phyloP scores from a whole-genome alignment of 208 protist species.

The Acanthamoeba royreba region DNA sequence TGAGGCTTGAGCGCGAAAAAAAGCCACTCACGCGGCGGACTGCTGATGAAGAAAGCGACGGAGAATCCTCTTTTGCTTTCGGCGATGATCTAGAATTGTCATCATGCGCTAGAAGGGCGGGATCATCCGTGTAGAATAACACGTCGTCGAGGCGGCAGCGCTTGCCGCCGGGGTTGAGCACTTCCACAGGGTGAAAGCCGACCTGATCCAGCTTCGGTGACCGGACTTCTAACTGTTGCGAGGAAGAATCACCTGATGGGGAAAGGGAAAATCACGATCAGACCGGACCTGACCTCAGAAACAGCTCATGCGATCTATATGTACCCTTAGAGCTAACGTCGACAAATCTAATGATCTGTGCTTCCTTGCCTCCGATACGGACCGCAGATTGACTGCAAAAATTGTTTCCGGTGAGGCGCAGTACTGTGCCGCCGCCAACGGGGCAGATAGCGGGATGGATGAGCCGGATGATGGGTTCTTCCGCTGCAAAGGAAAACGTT shows the following conservation, averaged over 20 bases:
- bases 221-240: background rate
- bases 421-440: background rate
- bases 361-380: background rate
- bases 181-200: background rate
- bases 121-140: constrained; percentile 32
- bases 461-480: background rate
- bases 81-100: background rate
- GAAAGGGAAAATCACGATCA: background rate
- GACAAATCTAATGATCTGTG: background rate
- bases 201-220: background rate
- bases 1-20: background rate
- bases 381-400: constrained; percentile 1
- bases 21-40: background rate
- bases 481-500: background rate
- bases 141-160: background rate
- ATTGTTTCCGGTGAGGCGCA: constrained; percentile 27
- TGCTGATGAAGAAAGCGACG: background rate
- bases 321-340: background rate
- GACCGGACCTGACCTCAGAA: too few species aligned
- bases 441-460: constrained; percentile 21
- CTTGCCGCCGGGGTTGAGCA: constrained; percentile 25
- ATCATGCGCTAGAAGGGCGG: background rate
- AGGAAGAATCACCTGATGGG: background rate
- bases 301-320: background rate
- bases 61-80: background rate